phyloP scores from a whole-genome alignment of 2,329 filamentous ascomycete genomes.

The Lachnellula occidentalis region DNA sequence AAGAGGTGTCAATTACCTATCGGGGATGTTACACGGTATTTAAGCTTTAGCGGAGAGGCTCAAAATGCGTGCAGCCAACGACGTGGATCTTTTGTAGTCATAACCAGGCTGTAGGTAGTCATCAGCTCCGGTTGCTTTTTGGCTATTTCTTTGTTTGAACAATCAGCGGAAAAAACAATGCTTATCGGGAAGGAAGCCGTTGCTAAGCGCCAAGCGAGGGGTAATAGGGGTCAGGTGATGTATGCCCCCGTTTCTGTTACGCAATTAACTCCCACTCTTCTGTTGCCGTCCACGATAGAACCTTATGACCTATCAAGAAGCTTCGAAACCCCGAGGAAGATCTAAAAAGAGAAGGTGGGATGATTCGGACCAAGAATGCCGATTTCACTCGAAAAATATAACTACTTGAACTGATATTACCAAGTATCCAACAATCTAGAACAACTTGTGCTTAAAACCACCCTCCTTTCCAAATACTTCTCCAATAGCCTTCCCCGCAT shows the following conservation, averaged over 20 bases:
- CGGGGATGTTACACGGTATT: no score
- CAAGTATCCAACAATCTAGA: neutral
- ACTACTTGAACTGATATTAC: neutral
- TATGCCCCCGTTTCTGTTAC: neutral
- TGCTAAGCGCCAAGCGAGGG: neutral
- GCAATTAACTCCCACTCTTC: neutral
- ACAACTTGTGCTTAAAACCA: conserved; percentile 29
- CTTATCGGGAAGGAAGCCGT: neutral
- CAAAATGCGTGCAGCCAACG: no score
- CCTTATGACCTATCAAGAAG: no score
- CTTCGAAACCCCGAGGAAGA: no score
- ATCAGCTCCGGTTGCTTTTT: neutral
- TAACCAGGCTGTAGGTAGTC: neutral
- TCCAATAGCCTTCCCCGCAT: conserved; percentile 37
- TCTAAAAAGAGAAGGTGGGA: no score
- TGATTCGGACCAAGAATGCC: no score
- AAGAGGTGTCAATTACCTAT: no score
- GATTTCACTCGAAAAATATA: no score
- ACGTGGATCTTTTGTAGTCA: no score
- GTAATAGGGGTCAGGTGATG: neutral
- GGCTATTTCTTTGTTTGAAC: neutral
- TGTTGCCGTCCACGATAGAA: no score
- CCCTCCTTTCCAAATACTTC: conserved; percentile 36
- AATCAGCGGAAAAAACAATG: no score
- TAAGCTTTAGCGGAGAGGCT: no score